phyloP scores from a whole-genome alignment of 441 rosid genomes.

The Populus hybrid region DNA sequence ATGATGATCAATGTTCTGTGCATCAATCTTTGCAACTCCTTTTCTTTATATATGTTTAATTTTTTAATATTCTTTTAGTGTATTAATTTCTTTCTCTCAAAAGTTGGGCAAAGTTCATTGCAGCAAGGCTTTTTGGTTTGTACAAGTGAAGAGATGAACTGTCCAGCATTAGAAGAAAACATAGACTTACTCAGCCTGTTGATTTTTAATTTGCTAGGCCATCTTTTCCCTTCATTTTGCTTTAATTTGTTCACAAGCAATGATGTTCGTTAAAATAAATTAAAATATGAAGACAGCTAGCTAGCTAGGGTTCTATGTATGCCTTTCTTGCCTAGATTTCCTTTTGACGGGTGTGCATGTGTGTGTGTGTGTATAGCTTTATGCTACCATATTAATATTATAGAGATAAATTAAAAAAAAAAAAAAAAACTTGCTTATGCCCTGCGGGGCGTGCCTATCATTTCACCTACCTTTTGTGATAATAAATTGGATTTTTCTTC shows the following conservation, averaged over 20 bases:
- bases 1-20: too few species aligned
- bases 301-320: not conserved
- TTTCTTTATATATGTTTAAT: too few species aligned
- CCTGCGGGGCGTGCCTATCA: not conserved
- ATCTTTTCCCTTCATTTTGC: not conserved
- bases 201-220: not conserved
- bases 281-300: not conserved
- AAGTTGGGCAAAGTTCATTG: conserved; percentile 13
- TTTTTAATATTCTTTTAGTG: not conserved
- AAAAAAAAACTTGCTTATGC: too few species aligned
- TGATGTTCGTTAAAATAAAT: not conserved
- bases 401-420: too few species aligned
- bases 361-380: not conserved
- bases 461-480: not conserved
- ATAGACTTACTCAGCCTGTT: not conserved
- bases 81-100: not conserved
- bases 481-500: not conserved
- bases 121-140: conserved; percentile 7
- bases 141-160: conserved; percentile 28
- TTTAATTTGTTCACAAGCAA: not conserved
- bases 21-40: too few species aligned
- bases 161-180: conserved; percentile 23
- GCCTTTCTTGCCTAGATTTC: not conserved
- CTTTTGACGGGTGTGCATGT: not conserved
- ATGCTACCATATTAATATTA: too few species aligned